Percentiles rank a stretch among this genome's conserved stretches.
Evolutionary conservation across 768 basidiomycete species (phyloP).

Genomic region (Pulveroboletus ravenelii): DNA sequence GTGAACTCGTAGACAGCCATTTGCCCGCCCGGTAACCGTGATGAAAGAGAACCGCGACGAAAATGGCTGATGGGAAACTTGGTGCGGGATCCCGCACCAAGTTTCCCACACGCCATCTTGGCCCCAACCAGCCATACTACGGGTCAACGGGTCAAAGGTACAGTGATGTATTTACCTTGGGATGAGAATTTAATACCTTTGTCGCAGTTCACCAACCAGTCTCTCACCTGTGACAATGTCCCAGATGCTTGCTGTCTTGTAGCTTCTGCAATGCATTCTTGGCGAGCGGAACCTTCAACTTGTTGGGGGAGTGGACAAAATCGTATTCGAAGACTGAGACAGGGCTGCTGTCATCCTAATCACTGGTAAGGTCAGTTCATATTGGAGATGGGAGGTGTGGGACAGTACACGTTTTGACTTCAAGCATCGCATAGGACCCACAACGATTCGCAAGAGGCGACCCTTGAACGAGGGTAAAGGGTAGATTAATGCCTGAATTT

Average conservation of each 20-base stretch:
- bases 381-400: slow-evolving; percentile 2
- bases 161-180: no score
- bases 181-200: no score
- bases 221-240: no score
- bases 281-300: slow-evolving; percentile 67
- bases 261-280: slow-evolving; percentile 88
- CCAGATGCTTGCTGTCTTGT: slow-evolving; percentile 11
- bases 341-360: slow-evolving; percentile 81
- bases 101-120: slow-evolving; percentile 10
- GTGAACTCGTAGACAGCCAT: no score
- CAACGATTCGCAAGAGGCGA: slow-evolving; percentile 63
- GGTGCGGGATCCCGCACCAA: no score
- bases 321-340: slow-evolving; percentile 95
- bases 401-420: slow-evolving; percentile 72
- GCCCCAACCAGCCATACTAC: no score
- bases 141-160: no score
- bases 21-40: no score
- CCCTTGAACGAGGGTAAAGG: slow-evolving; percentile 75
- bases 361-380: slow-evolving; percentile 14
- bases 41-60: no score
- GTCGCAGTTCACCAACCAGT: no score
- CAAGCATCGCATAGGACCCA: slow-evolving; percentile 87
- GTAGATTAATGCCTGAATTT: slow-evolving; percentile 86
- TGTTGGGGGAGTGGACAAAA: slow-evolving; percentile 53
- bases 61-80: slow-evolving; percentile 23